phyloP scores from a whole-genome alignment of 2,329 filamentous ascomycete genomes.

The Fusarium robinianum region DNA sequence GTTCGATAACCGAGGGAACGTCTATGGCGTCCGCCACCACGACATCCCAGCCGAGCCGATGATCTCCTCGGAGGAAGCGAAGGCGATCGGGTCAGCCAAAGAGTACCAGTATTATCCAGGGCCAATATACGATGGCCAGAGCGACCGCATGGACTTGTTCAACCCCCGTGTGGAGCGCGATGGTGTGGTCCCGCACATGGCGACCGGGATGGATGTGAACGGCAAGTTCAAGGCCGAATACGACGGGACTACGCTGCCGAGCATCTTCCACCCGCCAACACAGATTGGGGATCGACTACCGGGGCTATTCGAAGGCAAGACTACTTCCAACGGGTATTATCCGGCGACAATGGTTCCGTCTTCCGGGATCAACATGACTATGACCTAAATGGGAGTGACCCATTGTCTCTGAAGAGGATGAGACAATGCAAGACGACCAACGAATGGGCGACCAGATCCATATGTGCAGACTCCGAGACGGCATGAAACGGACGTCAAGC shows the following conservation, averaged over 20 bases:
- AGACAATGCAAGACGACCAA: neutral
- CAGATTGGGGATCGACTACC: constrained; percentile 45
- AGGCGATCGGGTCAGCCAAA: constrained; percentile 53
- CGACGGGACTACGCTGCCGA: constrained; percentile 51
- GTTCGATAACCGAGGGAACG: constrained; percentile 36
- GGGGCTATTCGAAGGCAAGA: constrained; percentile 58
- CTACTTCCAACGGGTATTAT: constrained; percentile 57
- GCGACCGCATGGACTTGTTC: constrained; percentile 58
- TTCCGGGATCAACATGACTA: constrained; percentile 52
- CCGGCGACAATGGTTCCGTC: constrained; percentile 55
- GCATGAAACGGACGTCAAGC: constrained; percentile 14
- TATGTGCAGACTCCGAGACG: constrained; percentile 7
- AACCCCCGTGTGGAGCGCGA: constrained; percentile 45
- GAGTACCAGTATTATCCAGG: constrained; percentile 61
- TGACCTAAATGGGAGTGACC: constrained; percentile 30
- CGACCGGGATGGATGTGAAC: constrained; percentile 37
- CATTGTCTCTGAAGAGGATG: neutral
- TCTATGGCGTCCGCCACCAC: constrained; percentile 54
- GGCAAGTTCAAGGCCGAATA: constrained; percentile 56
- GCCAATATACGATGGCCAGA: constrained; percentile 53
- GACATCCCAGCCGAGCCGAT: constrained; percentile 56
- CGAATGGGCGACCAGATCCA: neutral
- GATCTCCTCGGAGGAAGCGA: constrained; percentile 57
- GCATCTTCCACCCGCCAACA: constrained; percentile 50
- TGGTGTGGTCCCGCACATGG: constrained; percentile 41